Evolutionary conservation across 208 protist species (phyloP).

Genomic region (Leishmania mexicana): DNA sequence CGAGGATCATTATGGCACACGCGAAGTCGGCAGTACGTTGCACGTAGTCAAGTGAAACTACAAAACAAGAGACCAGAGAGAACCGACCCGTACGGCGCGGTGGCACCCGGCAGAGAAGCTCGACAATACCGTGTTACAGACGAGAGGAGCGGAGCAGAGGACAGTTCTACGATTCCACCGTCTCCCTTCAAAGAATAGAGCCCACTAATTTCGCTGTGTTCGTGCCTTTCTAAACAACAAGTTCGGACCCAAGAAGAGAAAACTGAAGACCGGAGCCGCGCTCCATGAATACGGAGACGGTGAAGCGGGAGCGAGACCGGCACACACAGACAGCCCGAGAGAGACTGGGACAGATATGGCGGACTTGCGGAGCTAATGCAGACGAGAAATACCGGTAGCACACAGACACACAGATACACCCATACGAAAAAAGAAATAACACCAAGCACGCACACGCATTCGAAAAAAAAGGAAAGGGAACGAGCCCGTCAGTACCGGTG

Average conservation of each 20-base stretch:
- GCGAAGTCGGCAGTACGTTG: neutral
- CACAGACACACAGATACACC: too few species aligned
- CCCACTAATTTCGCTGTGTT: neutral
- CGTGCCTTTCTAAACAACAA: neutral
- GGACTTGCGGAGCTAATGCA: neutral
- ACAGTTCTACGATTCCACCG: neutral
- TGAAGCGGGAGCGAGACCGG: neutral
- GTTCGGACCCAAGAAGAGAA: neutral
- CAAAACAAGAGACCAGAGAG: neutral
- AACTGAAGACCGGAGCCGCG: neutral
- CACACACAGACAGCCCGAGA: neutral
- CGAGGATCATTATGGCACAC: conserved; percentile 36
- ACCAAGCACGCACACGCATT: too few species aligned
- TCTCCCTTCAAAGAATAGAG: neutral
- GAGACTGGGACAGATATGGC: neutral
- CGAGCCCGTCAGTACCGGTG: neutral
- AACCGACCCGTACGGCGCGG: neutral
- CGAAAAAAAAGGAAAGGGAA: neutral
- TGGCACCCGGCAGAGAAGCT: neutral
- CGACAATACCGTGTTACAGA: neutral
- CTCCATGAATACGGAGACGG: conserved; percentile 7
- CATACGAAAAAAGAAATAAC: too few species aligned
- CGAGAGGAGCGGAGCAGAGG: neutral
- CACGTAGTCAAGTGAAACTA: neutral
- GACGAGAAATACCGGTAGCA: too few species aligned